phyloP scores from a whole-genome alignment of 2,329 filamentous ascomycete species.

The Capronia epimyces region DNA sequence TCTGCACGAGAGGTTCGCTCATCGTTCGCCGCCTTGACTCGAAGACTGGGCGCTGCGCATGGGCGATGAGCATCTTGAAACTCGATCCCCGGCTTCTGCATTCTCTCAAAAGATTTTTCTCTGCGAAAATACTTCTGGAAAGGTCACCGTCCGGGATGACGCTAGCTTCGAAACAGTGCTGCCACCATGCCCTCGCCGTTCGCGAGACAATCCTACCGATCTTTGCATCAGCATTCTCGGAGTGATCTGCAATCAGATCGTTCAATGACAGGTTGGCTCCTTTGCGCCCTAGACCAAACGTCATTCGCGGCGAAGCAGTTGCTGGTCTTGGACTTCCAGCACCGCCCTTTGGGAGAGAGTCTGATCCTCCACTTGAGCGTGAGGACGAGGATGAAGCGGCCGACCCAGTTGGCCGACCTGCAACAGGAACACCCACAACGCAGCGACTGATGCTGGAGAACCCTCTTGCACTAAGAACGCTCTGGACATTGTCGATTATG shows the following conservation, averaged over 20 bases:
- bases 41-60: constrained; percentile 68
- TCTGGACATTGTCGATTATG: constrained; percentile 45
- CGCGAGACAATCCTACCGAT: constrained; percentile 89
- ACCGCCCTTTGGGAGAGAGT: constrained; percentile 30
- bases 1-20: constrained; percentile 33
- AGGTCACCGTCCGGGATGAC: constrained; percentile 47
- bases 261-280: constrained; percentile 48
- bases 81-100: constrained; percentile 82
- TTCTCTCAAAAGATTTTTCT: constrained; percentile 69
- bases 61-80: constrained; percentile 84
- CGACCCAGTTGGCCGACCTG: constrained; percentile 41
- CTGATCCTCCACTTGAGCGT: constrained; percentile 32
- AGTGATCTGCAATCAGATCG: constrained; percentile 67
- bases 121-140: constrained; percentile 68
- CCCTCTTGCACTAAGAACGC: constrained; percentile 41
- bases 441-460: constrained; percentile 48
- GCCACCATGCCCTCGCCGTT: constrained; percentile 96
- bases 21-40: constrained; percentile 38
- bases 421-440: constrained; percentile 46
- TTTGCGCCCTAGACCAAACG: constrained; percentile 27
- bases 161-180: constrained; percentile 76
- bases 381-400: constrained; percentile 37
- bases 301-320: constrained; percentile 22
- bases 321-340: constrained; percentile 25
- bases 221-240: constrained; percentile 68